phyloP scores from a whole-genome alignment of 768 basidiomycete genomes.

The Suillus subaureus region DNA sequence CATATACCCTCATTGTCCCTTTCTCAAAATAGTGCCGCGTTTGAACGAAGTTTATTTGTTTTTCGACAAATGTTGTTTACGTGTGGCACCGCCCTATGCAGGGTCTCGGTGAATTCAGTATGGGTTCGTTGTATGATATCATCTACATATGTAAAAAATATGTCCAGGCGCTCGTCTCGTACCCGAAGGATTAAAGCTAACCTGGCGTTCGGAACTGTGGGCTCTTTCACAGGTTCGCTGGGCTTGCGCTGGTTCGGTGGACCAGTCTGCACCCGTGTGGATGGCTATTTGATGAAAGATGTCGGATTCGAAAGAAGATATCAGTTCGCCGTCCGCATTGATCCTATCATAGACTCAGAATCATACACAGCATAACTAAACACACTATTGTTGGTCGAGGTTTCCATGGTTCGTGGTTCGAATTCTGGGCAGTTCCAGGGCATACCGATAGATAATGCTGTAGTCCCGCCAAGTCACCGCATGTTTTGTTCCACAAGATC shows the following conservation, averaged over 20 bases:
- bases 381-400: neutral
- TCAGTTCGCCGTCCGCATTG: neutral
- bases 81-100: neutral
- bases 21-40: neutral
- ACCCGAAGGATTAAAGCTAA: neutral
- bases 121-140: neutral
- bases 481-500: slow-evolving; percentile 37
- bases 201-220: neutral
- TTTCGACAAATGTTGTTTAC: neutral
- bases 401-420: neutral
- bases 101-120: neutral
- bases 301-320: neutral
- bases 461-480: slow-evolving; percentile 26
- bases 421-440: neutral
- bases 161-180: neutral
- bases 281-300: neutral
- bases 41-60: neutral
- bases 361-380: neutral
- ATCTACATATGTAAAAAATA: neutral
- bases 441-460: slow-evolving; percentile 31
- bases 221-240: neutral
- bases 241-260: neutral
- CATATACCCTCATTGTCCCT: neutral
- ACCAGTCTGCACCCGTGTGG: neutral
- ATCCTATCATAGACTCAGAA: neutral